These are phyloP conservation scores for Podila epigama DNA, from an alignment of 192 early-diverging fungal species.

Conservation along the genomic window DNA sequence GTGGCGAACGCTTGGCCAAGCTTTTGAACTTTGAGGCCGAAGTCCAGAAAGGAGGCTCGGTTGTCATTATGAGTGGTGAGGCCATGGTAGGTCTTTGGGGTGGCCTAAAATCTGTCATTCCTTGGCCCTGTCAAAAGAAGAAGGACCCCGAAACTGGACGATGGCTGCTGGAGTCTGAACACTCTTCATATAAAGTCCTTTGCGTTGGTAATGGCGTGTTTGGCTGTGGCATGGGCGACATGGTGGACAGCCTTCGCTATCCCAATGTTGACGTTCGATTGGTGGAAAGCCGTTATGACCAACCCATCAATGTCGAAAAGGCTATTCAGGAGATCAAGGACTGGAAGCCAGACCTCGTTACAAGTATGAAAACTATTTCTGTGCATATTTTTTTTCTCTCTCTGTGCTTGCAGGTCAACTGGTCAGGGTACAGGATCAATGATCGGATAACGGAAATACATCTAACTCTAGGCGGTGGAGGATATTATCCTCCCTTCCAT, in stretches of 20 bases:
- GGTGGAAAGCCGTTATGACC: conserved; percentile 20
- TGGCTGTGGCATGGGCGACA: conserved; percentile 31
- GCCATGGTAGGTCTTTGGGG: conserved; percentile 43
- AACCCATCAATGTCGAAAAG: conserved; percentile 7
- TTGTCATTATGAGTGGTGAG: conserved; percentile 41
- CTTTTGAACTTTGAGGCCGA: conserved; percentile 12
- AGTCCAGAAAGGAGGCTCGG: conserved; percentile 4
- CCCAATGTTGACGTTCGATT: conserved; percentile 23
- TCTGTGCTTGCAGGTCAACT: too few species aligned
- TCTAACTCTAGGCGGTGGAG: too few species aligned
- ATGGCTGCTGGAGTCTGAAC: neutral
- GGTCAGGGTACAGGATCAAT: too few species aligned
- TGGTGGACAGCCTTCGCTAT: conserved; percentile 36
- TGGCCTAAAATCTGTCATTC: conserved; percentile 37
- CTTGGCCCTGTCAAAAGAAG: conserved; percentile 16
- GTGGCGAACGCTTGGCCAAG: conserved; percentile 1
- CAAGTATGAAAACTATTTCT: conserved; percentile 9
- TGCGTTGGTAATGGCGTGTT: conserved; percentile 40
- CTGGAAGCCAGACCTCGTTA: conserved; percentile 44
- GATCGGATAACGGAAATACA: too few species aligned
- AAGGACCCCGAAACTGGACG: neutral
- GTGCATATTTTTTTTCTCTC: neutral
- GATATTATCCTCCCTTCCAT: neutral
- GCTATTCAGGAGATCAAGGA: conserved; percentile 11
- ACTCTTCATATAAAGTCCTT: conserved; percentile 9